These are phyloP conservation scores for Chalciporus pseudorubinellus DNA, from an alignment of 768 basidiomycete genomes.

Conservation along the genomic window DNA sequence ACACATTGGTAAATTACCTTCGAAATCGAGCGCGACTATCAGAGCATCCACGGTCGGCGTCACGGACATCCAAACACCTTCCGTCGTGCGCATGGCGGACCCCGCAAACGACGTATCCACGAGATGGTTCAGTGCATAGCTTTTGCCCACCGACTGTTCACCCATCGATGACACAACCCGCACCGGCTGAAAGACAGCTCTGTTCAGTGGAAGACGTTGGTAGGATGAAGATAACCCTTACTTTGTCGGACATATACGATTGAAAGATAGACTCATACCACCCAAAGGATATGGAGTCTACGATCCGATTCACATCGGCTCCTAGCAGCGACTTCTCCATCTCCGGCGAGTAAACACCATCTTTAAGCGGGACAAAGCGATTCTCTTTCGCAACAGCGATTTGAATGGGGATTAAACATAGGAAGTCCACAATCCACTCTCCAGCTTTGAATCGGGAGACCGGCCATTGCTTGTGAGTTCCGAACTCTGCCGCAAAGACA, in stretches of 20 bases:
- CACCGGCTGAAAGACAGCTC: slow-evolving; percentile 41
- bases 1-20: slow-evolving; percentile 39
- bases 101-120: slow-evolving; percentile 65
- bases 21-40: slow-evolving; percentile 62
- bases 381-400: slow-evolving; percentile 60
- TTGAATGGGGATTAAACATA: slow-evolving; percentile 68
- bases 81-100: slow-evolving; percentile 61
- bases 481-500: slow-evolving; percentile 17
- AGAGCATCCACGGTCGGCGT: slow-evolving; percentile 55
- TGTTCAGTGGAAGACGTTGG: background rate
- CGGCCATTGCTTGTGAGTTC: slow-evolving; percentile 18
- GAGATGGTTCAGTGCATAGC: slow-evolving; percentile 57
- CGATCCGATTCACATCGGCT: slow-evolving; percentile 56
- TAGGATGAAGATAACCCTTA: slow-evolving; percentile 4
- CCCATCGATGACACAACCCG: slow-evolving; percentile 68
- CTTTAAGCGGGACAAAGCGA: slow-evolving; percentile 58
- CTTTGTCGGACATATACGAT: slow-evolving; percentile 60
- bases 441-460: slow-evolving; percentile 44
- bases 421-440: slow-evolving; percentile 60
- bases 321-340: slow-evolving; percentile 55
- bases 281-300: slow-evolving; percentile 54
- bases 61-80: slow-evolving; percentile 66
- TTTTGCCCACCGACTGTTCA: slow-evolving; percentile 65
- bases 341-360: slow-evolving; percentile 48
- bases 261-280: slow-evolving; percentile 67